These are phyloP conservation scores for Purpureocillium takamizusanense DNA, from an alignment of 2,329 filamentous ascomycete species.

Conservation along the genomic window DNA sequence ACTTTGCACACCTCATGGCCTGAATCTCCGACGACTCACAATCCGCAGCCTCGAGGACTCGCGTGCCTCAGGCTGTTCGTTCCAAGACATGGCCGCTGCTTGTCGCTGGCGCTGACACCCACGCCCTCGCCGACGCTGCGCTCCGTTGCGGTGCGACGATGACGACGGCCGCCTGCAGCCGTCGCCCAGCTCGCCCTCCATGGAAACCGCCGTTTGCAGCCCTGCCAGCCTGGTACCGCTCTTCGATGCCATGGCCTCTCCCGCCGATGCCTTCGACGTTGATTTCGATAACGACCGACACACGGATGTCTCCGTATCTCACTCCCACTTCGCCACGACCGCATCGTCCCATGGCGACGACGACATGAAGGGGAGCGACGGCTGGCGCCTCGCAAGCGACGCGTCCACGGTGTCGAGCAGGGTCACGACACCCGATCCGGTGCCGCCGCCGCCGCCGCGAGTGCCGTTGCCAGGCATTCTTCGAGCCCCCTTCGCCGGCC, in stretches of 20 bases:
- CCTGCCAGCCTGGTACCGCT: background rate
- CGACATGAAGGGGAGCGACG: conserved; percentile 16
- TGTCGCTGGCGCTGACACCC: background rate
- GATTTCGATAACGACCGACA: background rate
- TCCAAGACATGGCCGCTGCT: conserved; percentile 6
- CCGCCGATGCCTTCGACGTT: background rate
- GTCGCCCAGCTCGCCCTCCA: background rate
- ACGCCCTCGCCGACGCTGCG: too few relatives aligned
- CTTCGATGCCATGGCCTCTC: conserved; percentile 1
- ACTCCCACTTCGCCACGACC: conserved; percentile 8
- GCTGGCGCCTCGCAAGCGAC: conserved; percentile 15
- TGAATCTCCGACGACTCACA: too few relatives aligned
- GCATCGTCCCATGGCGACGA: conserved; percentile 16
- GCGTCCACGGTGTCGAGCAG: conserved; percentile 19
- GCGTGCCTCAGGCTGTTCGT: conserved; percentile 5
- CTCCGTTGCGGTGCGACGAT: background rate
- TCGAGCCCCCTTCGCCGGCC: conserved; percentile 4
- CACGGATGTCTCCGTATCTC: background rate
- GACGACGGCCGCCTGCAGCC: background rate
- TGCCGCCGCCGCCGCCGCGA: conserved; percentile 5
- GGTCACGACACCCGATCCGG: conserved; percentile 16
- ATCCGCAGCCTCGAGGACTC: background rate
- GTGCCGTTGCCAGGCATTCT: too few relatives aligned
- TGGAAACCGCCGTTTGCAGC: conserved; percentile 2
- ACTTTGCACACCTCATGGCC: too few relatives aligned